phyloP scores from a whole-genome alignment of 2,329 filamentous ascomycete genomes.

The Cordyceps fumosorosea region DNA sequence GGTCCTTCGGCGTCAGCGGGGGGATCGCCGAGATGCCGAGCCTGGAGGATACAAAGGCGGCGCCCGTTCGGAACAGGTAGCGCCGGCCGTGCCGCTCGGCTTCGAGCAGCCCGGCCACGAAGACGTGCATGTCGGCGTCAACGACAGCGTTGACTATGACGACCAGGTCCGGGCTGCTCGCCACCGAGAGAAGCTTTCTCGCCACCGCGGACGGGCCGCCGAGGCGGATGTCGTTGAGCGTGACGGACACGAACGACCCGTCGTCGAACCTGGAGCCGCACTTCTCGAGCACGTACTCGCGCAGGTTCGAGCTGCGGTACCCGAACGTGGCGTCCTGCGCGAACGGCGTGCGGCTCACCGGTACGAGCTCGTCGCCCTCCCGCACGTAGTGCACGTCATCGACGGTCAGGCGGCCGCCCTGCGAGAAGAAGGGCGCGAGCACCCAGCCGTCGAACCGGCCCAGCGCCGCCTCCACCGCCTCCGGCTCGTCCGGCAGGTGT shows the following conservation, averaged over 20 bases:
- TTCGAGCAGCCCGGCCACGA: constrained; percentile 41
- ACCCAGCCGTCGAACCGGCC: constrained; percentile 45
- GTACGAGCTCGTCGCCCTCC: constrained; percentile 33
- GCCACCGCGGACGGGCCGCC: constrained; percentile 22
- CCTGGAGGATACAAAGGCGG: constrained; percentile 37
- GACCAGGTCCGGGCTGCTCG: constrained; percentile 29
- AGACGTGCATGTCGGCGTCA: constrained; percentile 49
- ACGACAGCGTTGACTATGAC: constrained; percentile 48
- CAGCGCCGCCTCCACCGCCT: constrained; percentile 42
- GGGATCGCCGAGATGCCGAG: constrained; percentile 44
- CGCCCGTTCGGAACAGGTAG: constrained; percentile 33
- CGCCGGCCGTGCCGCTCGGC: constrained; percentile 25
- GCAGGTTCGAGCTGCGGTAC: constrained; percentile 43
- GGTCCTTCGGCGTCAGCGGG: constrained; percentile 39
- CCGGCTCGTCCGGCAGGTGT: constrained; percentile 47
- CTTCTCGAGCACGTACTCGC: constrained; percentile 46
- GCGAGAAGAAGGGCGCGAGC: constrained; percentile 49
- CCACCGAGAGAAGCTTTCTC: constrained; percentile 24
- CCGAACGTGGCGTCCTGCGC: constrained; percentile 52
- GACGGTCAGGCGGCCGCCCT: constrained; percentile 50
- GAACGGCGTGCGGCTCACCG: constrained; percentile 47
- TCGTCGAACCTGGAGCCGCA: constrained; percentile 26
- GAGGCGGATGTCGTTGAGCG: constrained; percentile 25
- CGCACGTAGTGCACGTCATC: constrained; percentile 52
- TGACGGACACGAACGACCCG: constrained; percentile 22